Evolutionary conservation across 2,329 filamentous ascomycete species (phyloP).

Genomic region (Sordariomycetes sp.): DNA sequence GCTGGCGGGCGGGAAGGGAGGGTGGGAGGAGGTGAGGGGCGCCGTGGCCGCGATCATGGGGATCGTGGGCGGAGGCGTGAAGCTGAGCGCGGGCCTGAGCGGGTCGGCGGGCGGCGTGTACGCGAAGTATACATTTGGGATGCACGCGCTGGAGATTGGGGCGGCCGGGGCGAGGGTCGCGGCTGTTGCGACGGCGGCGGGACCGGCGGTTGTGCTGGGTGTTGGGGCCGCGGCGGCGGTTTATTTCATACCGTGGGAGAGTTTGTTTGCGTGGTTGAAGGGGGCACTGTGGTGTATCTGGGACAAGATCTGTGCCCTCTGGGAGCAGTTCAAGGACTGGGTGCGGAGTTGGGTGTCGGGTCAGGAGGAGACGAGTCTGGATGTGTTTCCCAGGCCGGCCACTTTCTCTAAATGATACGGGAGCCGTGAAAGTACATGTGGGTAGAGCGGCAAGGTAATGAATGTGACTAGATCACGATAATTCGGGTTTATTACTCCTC

Average conservation of each 20-base stretch:
- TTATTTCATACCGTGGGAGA: slow-evolving; percentile 6
- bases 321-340: neutral
- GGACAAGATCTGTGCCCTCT: slow-evolving; percentile 5
- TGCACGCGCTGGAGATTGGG: slow-evolving; percentile 1
- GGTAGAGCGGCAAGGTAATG: too few species aligned
- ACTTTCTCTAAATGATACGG: too few species aligned
- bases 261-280: slow-evolving; percentile 5
- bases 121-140: slow-evolving; percentile 2
- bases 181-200: neutral
- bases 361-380: too few species aligned
- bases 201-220: slow-evolving; percentile 1
- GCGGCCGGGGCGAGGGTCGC: slow-evolving; percentile 3
- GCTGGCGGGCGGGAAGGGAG: neutral
- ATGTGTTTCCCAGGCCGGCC: too few species aligned
- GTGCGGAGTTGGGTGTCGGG: slow-evolving; percentile 1
- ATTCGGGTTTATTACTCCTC: too few species aligned
- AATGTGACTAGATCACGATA: too few species aligned
- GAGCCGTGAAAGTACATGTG: too few species aligned
- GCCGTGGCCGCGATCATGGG: slow-evolving; percentile 2
- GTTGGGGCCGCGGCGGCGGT: slow-evolving; percentile 5
- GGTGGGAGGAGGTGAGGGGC: slow-evolving; percentile 3
- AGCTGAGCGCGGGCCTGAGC: neutral
- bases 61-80: neutral
- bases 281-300: neutral
- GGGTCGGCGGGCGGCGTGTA: slow-evolving; percentile 3